Percentiles rank a stretch among this genome's conserved stretches.
Evolutionary conservation across 495 filamentous ascomycete species (phyloP).

Genomic region (Cetradonia linearis): DNA sequence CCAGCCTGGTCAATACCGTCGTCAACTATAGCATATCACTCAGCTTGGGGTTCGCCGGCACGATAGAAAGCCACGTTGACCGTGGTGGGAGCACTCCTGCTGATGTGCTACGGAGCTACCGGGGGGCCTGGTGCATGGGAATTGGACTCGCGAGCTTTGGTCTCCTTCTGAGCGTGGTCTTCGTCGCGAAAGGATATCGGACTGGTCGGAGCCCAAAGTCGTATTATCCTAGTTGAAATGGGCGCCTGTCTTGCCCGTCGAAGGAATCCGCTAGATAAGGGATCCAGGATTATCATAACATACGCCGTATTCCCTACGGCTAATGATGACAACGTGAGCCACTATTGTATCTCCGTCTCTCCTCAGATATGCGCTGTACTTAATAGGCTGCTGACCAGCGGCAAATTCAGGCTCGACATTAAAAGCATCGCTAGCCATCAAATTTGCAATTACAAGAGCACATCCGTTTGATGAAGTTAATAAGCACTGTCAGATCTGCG

Average conservation of each 20-base stretch:
- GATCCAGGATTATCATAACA: too few species aligned
- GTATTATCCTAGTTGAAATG: too few species aligned
- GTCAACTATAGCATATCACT: conserved; percentile 59
- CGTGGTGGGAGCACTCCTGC: conserved; percentile 29
- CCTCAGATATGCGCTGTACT: neutral
- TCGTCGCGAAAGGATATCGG: conserved; percentile 9
- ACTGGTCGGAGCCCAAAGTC: neutral
- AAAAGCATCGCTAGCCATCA: neutral
- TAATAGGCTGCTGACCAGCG: neutral
- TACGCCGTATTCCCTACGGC: too few species aligned
- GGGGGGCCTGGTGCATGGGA: conserved; percentile 48
- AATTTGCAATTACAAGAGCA: neutral
- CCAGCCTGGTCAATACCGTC: conserved; percentile 51
- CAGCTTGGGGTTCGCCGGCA: conserved; percentile 58
- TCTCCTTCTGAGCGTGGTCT: conserved; percentile 25
- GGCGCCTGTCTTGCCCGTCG: too few species aligned
- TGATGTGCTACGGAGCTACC: conserved; percentile 44
- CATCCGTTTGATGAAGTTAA: too few species aligned
- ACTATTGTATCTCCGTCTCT: too few species aligned
- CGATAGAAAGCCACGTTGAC: conserved; percentile 47
- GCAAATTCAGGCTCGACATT: neutral
- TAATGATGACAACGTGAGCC: too few species aligned
- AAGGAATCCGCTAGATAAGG: too few species aligned
- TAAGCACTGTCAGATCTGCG: too few species aligned
- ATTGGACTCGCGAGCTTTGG: conserved; percentile 42